phyloP scores from a whole-genome alignment of 2,329 filamentous ascomycete species.

The Trematosphaeria pertusa region DNA sequence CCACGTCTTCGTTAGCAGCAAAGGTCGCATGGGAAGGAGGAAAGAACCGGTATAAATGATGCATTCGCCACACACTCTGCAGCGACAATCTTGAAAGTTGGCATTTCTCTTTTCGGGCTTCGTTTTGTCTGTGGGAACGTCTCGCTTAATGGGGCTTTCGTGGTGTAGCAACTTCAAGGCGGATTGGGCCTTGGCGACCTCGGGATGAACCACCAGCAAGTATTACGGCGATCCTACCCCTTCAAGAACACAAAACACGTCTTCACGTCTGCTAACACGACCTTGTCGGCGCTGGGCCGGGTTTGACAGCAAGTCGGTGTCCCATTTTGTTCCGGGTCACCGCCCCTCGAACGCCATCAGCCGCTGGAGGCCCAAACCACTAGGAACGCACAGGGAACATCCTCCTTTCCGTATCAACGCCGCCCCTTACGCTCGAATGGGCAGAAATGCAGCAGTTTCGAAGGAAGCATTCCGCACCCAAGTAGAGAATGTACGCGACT shows the following conservation, averaged over 20 bases:
- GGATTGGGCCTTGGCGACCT: conserved; percentile 9
- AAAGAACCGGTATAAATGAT: conserved; percentile 3
- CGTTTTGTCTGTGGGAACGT: not conserved
- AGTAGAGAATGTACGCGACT: not conserved
- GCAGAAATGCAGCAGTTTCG: conserved; percentile 9
- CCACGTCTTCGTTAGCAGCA: conserved; percentile 1
- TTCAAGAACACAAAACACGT: conserved; percentile 6
- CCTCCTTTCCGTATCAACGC: not conserved
- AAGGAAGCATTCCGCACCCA: not conserved
- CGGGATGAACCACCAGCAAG: conserved; percentile 6
- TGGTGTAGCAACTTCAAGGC: conserved; percentile 10
- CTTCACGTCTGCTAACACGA: conserved; percentile 2
- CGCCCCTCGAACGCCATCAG: no score
- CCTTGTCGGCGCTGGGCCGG: conserved; percentile 1
- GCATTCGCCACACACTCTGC: conserved; percentile 11
- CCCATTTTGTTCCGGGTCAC: no score
- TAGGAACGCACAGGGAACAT: conserved; percentile 6
- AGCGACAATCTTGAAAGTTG: conserved; percentile 3
- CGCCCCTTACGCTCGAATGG: conserved; percentile 1
- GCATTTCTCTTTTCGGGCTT: not conserved
- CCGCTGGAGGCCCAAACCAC: not conserved
- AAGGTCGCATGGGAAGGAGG: not conserved
- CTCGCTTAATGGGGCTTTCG: conserved; percentile 1
- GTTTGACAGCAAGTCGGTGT: conserved; percentile 2
- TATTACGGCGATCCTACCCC: conserved; percentile 7